Conservation (phyloP, 129 eudicot genomes). For the Chrysanthemum makinoi region DNA sequence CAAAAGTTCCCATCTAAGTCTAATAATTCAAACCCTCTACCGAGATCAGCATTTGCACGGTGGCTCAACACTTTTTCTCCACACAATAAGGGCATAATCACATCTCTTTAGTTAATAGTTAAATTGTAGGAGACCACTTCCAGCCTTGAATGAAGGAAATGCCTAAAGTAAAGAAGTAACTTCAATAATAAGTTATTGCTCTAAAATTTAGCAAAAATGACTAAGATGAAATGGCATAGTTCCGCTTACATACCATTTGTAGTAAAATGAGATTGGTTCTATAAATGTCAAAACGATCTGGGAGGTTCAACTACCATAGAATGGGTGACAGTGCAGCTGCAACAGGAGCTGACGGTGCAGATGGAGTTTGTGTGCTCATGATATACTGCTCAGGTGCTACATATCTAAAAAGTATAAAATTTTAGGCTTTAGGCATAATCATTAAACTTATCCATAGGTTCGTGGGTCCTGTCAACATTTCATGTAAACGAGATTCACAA, state of each 20-base stretch:
- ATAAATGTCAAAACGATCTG: conserved; percentile 94
- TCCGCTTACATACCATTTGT: conserved; percentile 66
- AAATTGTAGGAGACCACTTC: conserved; percentile 80
- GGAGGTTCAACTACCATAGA: conserved; percentile 62
- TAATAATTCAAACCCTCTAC: conserved; percentile 81
- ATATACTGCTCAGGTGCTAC: conserved; percentile 98
- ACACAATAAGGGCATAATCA: conserved; percentile 65
- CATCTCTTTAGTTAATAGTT: conserved; percentile 91
- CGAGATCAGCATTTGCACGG: conserved; percentile 77
- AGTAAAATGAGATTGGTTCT: conserved; percentile 83
- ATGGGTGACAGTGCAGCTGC: conserved; percentile 61
- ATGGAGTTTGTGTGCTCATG: conserved; percentile 99
- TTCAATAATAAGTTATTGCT: not conserved
- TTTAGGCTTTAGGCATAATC: too few relatives aligned
- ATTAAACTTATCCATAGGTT: too few relatives aligned
- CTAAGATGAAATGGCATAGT: not conserved
- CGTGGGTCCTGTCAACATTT: too few relatives aligned
- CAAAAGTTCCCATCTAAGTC: conserved; percentile 91
- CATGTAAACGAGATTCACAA: not conserved
- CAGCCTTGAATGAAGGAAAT: conserved; percentile 69
- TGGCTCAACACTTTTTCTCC: conserved; percentile 90
- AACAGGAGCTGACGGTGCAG: conserved; percentile 97
- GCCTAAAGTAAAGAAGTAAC: conserved; percentile 41
- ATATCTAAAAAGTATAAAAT: conserved; percentile 39
- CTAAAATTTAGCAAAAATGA: not conserved